Conservation (phyloP, 257 asterid genomes). For the Fraxinus quadrangulata region DNA sequence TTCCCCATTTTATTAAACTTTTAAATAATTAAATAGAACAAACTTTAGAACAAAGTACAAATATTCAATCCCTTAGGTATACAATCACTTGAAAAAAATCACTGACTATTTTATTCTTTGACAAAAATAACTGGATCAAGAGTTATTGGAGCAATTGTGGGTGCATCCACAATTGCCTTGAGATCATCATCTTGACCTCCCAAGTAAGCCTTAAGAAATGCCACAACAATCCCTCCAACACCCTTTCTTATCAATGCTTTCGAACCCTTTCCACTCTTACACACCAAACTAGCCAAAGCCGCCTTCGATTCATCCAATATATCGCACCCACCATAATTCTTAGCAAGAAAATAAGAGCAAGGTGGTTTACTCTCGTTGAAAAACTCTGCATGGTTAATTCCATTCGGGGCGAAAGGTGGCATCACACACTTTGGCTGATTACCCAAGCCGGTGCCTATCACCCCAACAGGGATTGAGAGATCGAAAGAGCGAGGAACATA, state of each 20-base stretch:
- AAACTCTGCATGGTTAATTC: conserved; percentile 64
- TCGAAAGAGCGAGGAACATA: conserved; percentile 55
- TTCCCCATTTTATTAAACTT: neutral
- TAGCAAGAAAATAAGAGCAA: conserved; percentile 64
- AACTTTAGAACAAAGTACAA: neutral
- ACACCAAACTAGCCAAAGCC: conserved; percentile 33
- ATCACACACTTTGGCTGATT: conserved; percentile 39
- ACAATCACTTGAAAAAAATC: neutral
- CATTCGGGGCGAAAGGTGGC: conserved; percentile 59
- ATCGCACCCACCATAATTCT: conserved; percentile 69
- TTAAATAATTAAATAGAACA: neutral
- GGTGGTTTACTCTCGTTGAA: conserved; percentile 73
- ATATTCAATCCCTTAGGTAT: neutral
- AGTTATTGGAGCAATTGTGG: conserved; percentile 55
- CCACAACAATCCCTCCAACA: conserved; percentile 68
- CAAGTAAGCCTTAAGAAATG: conserved; percentile 71
- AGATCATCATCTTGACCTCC: conserved; percentile 37
- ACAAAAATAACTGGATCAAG: conserved; percentile 56
- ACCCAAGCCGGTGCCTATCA: conserved; percentile 65
- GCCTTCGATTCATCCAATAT: conserved; percentile 47
- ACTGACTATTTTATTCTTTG: conserved; percentile 22
- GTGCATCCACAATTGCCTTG: conserved; percentile 37
- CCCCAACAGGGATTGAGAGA: conserved; percentile 45
- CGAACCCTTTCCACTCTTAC: conserved; percentile 52
- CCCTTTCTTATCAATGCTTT: conserved; percentile 59